Evolutionary conservation across 495 filamentous ascomycete species (phyloP).

Genomic region (Podospora anserina): DNA sequence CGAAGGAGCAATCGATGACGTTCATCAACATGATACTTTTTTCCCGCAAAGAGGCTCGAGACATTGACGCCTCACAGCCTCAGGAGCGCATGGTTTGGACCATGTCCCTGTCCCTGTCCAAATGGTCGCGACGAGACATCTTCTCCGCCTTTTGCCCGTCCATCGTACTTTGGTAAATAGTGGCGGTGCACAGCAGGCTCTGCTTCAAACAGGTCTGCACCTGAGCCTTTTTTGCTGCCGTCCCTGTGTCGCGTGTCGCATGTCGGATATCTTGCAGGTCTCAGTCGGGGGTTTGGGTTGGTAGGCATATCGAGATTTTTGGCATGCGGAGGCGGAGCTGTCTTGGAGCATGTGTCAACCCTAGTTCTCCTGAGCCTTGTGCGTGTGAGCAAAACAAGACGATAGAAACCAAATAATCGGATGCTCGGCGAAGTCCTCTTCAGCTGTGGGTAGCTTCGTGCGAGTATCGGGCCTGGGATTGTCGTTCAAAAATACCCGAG

Average conservation of each 20-base stretch:
- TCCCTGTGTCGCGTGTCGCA: neutral
- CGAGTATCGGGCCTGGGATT: neutral
- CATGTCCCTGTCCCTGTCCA: neutral
- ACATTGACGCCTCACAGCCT: conserved; percentile 14
- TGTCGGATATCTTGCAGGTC: neutral
- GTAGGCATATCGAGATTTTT: too few species aligned
- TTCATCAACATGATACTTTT: neutral
- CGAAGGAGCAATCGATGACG: neutral
- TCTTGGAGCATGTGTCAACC: too few species aligned
- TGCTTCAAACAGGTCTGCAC: neutral
- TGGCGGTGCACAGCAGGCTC: conserved; percentile 3
- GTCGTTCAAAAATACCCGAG: conserved; percentile 4
- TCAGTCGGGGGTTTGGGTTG: neutral
- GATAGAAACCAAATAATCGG: neutral
- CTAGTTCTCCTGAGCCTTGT: too few species aligned
- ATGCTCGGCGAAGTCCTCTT: conserved; percentile 9
- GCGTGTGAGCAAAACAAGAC: neutral
- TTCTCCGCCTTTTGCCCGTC: neutral
- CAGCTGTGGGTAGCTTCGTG: conserved; percentile 4
- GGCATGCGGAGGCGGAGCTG: neutral
- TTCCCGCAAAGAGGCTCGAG: neutral
- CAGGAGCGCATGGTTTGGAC: conserved; percentile 1
- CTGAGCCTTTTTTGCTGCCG: neutral
- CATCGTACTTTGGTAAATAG: neutral
- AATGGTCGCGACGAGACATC: conserved; percentile 1